A percentile compares a stretch with the other conserved stretches of the same genome.
phyloP scores from a whole-genome alignment of 805 yeast genomes.

The Candida patagonica region DNA sequence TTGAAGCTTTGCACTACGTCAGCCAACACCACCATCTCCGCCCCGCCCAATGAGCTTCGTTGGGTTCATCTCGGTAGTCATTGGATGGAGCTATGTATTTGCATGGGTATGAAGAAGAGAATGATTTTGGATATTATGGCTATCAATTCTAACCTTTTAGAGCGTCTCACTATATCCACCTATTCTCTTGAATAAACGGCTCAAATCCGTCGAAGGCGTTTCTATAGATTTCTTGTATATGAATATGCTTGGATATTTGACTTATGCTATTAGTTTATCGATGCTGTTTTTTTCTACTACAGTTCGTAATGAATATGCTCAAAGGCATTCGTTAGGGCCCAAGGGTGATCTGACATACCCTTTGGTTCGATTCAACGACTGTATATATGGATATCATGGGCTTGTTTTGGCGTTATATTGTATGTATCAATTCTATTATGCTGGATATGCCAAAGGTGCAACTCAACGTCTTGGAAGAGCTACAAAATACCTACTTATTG shows the following conservation, averaged over 20 bases:
- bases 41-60: conserved; percentile 9
- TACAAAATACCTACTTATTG: conserved; percentile 19
- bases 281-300: conserved; percentile 25
- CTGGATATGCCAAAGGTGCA: conserved; percentile 29
- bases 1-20: too few relatives aligned
- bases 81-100: conserved; percentile 19
- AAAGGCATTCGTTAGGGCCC: conserved; percentile 19
- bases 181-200: conserved; percentile 23
- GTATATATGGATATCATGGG: conserved; percentile 39
- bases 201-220: conserved; percentile 30
- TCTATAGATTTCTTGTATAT: conserved; percentile 29
- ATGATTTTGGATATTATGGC: not conserved
- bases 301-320: conserved; percentile 29
- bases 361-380: conserved; percentile 35
- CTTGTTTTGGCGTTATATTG: conserved; percentile 28
- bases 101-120: conserved; percentile 15
- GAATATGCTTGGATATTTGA: conserved; percentile 29
- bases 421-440: conserved; percentile 30
- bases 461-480: conserved; percentile 22
- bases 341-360: conserved; percentile 28
- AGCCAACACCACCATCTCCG: too few relatives aligned
- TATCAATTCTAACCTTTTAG: conserved; percentile 9
- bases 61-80: not conserved
- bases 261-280: conserved; percentile 25
- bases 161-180: conserved; percentile 33